Evolutionary conservation across 208 protist species (phyloP), one percentile per base, ranked within the genome.

Genomic region (Leishmania lainsoni): DNA sequence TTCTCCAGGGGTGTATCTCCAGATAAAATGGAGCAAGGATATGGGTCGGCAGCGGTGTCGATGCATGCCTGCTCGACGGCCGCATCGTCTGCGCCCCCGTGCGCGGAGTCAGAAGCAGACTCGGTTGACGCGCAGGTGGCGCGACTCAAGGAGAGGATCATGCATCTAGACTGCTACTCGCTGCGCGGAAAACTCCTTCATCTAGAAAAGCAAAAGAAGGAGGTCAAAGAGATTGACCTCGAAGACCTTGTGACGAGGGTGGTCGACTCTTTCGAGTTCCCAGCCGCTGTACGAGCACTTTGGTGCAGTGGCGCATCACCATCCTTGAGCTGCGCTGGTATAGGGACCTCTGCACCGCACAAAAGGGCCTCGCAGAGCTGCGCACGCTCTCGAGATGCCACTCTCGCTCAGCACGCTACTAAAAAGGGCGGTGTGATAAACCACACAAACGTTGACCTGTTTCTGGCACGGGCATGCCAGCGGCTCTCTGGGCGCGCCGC

Each of bases 181-280:
- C 56, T 93, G 22, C 85, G 86, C n/a, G 75, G 83, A 0, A 92
- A 93, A 59, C 87, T 97, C 26, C 81, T 90, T 10, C 80, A 89
- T n/a, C 76, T 97, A 58, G 89, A 95, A 72, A 75, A 78, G 75
- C 75, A 87, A 22, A 95, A 95, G 78, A 81, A 84, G 5, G 74
- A 59, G 16, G 87, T 85, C 16, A 83, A 83, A 63, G 80, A 88
- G 22, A 76, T 94, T 16, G 85, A 95, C 80, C 75, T 79, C 0
- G 79, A 85, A 17, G 66, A 56, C 4, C 61, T 94, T n/a, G 58
- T 93, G 59, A 6, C 80, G 3, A 35, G 45, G 5, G 69, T 85
- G 51, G 85, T 95, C 8, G 78, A 80, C 26, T 20, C 61, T 4
- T 94, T 97, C 72, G 29, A 72, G 35, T 97, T 93, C 77, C 63